These are phyloP conservation scores for Metarhizium rileyi DNA, from an alignment of 2,329 filamentous ascomycete species.

Conservation along the genomic window DNA sequence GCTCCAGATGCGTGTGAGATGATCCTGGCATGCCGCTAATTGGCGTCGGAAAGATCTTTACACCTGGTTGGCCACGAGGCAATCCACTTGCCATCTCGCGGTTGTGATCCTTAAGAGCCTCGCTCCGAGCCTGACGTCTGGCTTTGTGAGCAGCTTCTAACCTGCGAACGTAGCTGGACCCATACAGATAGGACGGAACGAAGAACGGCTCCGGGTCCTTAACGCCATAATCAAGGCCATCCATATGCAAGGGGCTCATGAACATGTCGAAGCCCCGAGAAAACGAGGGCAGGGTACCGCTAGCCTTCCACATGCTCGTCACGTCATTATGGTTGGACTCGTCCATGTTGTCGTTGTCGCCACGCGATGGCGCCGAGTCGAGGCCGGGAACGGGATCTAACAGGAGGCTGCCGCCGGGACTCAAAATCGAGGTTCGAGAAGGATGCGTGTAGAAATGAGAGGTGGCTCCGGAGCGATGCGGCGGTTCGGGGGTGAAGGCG, in stretches of 20 bases:
- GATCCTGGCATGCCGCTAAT: conserved; percentile 61
- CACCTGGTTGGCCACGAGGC: background rate
- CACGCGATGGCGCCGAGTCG: conserved; percentile 3
- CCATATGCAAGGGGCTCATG: conserved; percentile 23
- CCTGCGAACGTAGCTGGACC: conserved; percentile 67
- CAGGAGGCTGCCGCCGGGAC: conserved; percentile 31
- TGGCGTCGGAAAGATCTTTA: conserved; percentile 16
- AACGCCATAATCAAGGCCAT: conserved; percentile 14
- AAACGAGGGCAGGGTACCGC: conserved; percentile 30
- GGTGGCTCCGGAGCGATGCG: conserved; percentile 25
- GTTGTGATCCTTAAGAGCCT: conserved; percentile 5
- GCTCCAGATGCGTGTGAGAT: conserved; percentile 77
- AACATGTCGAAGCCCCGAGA: conserved; percentile 45
- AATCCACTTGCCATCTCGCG: background rate
- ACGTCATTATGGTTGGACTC: conserved; percentile 21
- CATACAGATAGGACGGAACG: conserved; percentile 71
- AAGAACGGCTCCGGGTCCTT: conserved; percentile 49
- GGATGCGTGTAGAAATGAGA: conserved; percentile 33
- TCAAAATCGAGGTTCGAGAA: conserved; percentile 34
- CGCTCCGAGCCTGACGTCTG: conserved; percentile 40
- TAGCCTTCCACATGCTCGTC: conserved; percentile 14
- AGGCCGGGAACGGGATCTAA: conserved; percentile 9
- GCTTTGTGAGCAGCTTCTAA: conserved; percentile 61
- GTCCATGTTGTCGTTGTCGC: conserved; percentile 20
- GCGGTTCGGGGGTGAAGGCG: conserved; percentile 22